A percentile compares a stretch with the other conserved stretches of the same genome.
These are phyloP conservation scores for Phytophthora syringae DNA, from an alignment of 352 stramenopile genomes.

Conservation along the genomic window DNA sequence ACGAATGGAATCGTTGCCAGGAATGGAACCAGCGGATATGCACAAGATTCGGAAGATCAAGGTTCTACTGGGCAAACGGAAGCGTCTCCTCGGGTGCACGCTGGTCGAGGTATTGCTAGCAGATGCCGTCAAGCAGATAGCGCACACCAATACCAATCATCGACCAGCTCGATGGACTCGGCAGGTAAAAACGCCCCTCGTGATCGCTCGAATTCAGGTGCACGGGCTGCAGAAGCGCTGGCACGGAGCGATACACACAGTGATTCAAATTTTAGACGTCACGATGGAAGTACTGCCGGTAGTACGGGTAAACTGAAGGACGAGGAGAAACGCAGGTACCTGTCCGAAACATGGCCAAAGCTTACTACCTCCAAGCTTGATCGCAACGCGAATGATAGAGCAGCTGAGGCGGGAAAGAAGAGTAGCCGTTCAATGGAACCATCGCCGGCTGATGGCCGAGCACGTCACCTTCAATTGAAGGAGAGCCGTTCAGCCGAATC, in stretches of 20 bases:
- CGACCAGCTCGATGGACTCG: conserved; percentile 26
- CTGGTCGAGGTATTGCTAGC: conserved; percentile 13
- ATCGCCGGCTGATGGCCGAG: background rate
- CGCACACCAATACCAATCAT: conserved; percentile 25
- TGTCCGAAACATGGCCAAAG: background rate
- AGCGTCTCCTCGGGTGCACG: background rate
- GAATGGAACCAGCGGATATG: conserved; percentile 6
- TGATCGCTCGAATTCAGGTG: conserved; percentile 3
- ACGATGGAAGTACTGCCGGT: conserved; percentile 3
- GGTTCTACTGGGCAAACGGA: conserved; percentile 13
- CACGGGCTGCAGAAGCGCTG: conserved; percentile 3
- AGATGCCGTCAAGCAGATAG: conserved; percentile 9
- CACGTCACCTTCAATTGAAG: background rate
- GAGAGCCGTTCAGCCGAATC: conserved; percentile 12
- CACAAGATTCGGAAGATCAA: conserved; percentile 5
- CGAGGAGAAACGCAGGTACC: conserved; percentile 2
- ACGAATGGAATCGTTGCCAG: conserved; percentile 25
- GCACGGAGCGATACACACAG: conserved; percentile 5
- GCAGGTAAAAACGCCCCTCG: conserved; percentile 12
- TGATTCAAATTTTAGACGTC: conserved; percentile 9
- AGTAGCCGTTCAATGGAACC: conserved; percentile 8
- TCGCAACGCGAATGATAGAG: conserved; percentile 4
- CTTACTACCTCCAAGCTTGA: background rate
- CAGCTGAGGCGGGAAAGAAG: background rate
- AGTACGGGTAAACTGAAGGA: conserved; percentile 11